Base-by-base conservation (phyloP, 495 filamentous ascomycete genomes). In the Trichoderma gamsii region DNA sequence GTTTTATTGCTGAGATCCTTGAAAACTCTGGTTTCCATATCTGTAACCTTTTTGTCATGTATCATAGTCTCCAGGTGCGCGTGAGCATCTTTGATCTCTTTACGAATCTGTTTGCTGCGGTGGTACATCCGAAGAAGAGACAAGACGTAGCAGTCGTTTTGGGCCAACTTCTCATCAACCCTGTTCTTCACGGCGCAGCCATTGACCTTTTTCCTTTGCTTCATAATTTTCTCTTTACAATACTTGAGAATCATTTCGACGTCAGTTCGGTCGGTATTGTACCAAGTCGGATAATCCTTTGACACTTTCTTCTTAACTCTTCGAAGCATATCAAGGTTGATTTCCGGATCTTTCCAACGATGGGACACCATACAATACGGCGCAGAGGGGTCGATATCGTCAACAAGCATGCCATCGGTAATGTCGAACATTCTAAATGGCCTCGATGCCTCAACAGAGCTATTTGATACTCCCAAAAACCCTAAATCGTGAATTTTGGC, bases 281-380 rank as follows among this genome's bases (percentile, higher is more conserved):
- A 13, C 18, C 32, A 35, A 23, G 16, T 21, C 35, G 59, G 32
- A 65, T 64, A 35, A 46, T 35, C 29, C 16, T 61, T 11, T 9
- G 56, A 29, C 0, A 61, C 56, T 12, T 61, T 25, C 5, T 27
- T 11, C 16, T 25, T 12, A 70, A 67, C 67, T 69, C 52, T 11
- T 63, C 70, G 67, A 81, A 73, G 66, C 76, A 78, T n/a, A 61
- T 69, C 68, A 29, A 78, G 77, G 23, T 72, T 68, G n/a, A 82
- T 70, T 67, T 82, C 81, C 4, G 63, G 67, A 0, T 79, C 80
- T 71, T 81, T 82, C 80, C 81, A 83, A 61, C 80, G 76, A 65
- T 83, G 81, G 1, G 80, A 82, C 7, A 83, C 71, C 69, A 83
- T 81, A 32, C 78, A 80, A 64, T 83, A 83, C 43, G n/a, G 61